These are phyloP conservation scores for Excoecaria cochinchinensis DNA, from an alignment of 345 rosid genomes.

Conservation along the genomic window DNA sequence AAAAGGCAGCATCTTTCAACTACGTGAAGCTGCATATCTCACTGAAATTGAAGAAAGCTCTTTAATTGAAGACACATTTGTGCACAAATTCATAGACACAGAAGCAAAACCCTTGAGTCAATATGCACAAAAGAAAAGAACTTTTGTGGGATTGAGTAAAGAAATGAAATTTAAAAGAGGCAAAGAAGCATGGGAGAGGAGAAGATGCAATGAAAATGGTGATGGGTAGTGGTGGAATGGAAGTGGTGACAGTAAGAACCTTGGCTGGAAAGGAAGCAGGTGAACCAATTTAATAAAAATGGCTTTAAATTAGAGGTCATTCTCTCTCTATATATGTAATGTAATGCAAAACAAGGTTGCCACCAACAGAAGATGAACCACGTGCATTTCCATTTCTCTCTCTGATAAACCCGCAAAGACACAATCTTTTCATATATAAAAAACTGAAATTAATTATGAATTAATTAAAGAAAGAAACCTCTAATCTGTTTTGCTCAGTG, in stretches of 20 bases:
- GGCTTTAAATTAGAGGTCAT: constrained; percentile 1
- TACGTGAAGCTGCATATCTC: neutral
- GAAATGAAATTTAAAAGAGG: constrained; percentile 18
- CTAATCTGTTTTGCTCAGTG: constrained; percentile 25
- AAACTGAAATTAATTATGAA: neutral
- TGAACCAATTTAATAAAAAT: constrained; percentile 39
- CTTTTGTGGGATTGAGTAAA: constrained; percentile 35
- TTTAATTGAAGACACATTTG: constrained; percentile 13
- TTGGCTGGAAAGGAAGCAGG: constrained; percentile 58
- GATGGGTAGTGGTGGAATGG: neutral
- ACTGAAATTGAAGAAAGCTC: constrained; percentile 24
- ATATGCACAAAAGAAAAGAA: constrained; percentile 22
- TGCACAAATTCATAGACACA: constrained; percentile 15
- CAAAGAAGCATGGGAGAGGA: constrained; percentile 26
- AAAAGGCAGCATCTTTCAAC: constrained; percentile 38
- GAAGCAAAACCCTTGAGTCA: neutral
- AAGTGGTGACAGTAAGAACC: constrained; percentile 21
- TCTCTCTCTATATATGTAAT: constrained; percentile 1
- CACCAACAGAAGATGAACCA: constrained; percentile 43
- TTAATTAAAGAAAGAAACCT: constrained; percentile 10
- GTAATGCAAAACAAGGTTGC: constrained; percentile 8
- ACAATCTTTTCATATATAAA: neutral
- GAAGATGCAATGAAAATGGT: constrained; percentile 32
- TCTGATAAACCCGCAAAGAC: neutral
- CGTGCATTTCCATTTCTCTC: constrained; percentile 48